Percentiles rank a stretch among this genome's conserved stretches.
Evolutionary conservation across 176 grass and related monocot genomes (phyloP).

Genomic region (Olyra latifolia): DNA sequence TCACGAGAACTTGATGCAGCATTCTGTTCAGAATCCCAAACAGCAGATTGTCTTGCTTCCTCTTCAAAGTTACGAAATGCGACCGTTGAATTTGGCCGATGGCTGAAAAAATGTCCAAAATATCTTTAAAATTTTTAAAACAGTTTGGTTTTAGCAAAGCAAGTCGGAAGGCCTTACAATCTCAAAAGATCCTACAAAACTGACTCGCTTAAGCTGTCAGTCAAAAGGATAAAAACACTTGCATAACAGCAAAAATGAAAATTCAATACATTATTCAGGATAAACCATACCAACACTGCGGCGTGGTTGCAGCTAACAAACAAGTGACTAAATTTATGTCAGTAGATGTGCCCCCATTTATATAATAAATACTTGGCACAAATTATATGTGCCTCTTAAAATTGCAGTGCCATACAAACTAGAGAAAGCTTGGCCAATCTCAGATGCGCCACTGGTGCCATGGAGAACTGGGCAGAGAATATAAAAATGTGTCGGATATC

Average conservation of each 20-base stretch:
- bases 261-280: not conserved
- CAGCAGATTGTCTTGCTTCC: constrained; percentile 78
- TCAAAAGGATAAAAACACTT: not conserved
- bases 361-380: not conserved
- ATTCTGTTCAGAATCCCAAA: constrained; percentile 78
- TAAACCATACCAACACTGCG: not conserved
- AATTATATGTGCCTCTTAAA: not conserved
- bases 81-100: constrained; percentile 49
- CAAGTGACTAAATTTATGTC: too few species aligned
- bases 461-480: not conserved
- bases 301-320: too few species aligned
- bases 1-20: constrained; percentile 52
- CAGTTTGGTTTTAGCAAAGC: not conserved
- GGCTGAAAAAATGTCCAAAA: constrained; percentile 38
- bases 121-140: not conserved
- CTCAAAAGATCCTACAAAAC: not conserved
- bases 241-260: not conserved
- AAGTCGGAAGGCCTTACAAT: constrained; percentile 7
- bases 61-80: constrained; percentile 91
- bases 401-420: not conserved
- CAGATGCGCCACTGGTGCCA: not conserved
- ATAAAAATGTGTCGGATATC: not conserved
- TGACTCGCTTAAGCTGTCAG: not conserved
- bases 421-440: not conserved
- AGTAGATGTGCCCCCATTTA: not conserved